phyloP scores from a whole-genome alignment of 2,329 filamentous ascomycete species.

The Aschersonia sp. region DNA sequence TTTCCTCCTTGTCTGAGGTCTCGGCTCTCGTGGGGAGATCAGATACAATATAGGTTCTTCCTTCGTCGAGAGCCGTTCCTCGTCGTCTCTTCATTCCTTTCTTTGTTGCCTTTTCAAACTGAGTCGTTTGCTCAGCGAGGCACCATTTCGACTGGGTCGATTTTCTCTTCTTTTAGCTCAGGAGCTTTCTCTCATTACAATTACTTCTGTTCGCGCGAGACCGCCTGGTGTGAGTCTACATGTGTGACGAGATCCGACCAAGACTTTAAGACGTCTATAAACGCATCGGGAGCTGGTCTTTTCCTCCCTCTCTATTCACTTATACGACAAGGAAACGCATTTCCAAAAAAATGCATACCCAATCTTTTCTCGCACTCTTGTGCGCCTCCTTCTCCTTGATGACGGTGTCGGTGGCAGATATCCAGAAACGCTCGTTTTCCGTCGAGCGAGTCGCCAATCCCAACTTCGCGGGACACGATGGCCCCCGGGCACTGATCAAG shows the following conservation, averaged over 20 bases:
- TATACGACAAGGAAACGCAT: neutral
- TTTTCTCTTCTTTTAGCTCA: neutral
- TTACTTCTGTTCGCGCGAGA: neutral
- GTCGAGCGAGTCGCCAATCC: slow-evolving; percentile 41
- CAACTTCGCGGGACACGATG: slow-evolving; percentile 39
- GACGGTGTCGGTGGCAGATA: slow-evolving; percentile 26
- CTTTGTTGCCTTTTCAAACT: neutral
- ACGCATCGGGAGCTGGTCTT: neutral
- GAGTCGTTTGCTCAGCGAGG: neutral
- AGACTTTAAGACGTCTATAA: neutral
- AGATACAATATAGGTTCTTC: too few species aligned
- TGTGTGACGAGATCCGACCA: neutral
- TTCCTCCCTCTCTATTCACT: neutral
- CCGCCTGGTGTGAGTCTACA: slow-evolving; percentile 1
- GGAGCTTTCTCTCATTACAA: neutral
- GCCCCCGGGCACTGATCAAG: slow-evolving; percentile 46
- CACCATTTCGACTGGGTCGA: neutral
- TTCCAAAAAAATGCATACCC: slow-evolving; percentile 6
- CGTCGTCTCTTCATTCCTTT: neutral
- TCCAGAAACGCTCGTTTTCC: slow-evolving; percentile 45
- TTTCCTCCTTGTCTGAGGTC: neutral
- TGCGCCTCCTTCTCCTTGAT: slow-evolving; percentile 32
- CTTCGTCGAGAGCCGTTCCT: too few species aligned
- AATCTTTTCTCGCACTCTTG: slow-evolving; percentile 11
- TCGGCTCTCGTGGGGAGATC: neutral